These are phyloP conservation scores for Barbatosphaeria neglecta DNA, from an alignment of 495 filamentous ascomycete genomes.

Conservation along the genomic window DNA sequence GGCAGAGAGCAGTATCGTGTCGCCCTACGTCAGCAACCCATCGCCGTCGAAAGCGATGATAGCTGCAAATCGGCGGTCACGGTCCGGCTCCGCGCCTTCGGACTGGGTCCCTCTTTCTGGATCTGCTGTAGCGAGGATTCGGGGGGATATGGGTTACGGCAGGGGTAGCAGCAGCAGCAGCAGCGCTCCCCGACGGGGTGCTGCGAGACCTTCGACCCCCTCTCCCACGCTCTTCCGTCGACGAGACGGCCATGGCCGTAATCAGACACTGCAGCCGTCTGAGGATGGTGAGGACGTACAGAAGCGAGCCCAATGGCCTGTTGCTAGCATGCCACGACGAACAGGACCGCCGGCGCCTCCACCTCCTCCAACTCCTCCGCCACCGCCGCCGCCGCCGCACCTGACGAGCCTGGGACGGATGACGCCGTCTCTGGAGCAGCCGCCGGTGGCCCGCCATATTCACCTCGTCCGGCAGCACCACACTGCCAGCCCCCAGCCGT, in stretches of 20 bases:
- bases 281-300: too few species aligned
- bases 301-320: too few species aligned
- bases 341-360: neutral
- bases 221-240: too few species aligned
- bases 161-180: too few species aligned
- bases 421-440: conserved; percentile 12
- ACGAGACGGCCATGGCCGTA: too few species aligned
- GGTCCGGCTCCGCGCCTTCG: neutral
- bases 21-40: neutral
- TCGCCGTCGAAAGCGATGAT: too few species aligned
- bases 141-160: too few species aligned
- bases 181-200: too few species aligned
- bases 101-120: neutral
- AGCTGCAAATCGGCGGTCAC: too few species aligned
- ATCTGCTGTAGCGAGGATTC: neutral
- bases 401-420: conserved; percentile 10
- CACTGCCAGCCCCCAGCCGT: neutral
- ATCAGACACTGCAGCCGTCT: too few species aligned
- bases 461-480: conserved; percentile 6
- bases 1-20: neutral
- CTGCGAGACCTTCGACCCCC: too few species aligned
- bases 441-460: conserved; percentile 15
- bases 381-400: neutral
- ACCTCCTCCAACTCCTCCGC: neutral
- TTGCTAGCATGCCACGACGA: too few species aligned